A percentile compares a stretch with the other conserved stretches of the same genome.
These are phyloP conservation scores for Picochlorum costavermella DNA, from an alignment of 139 green algal species.

Conservation along the genomic window DNA sequence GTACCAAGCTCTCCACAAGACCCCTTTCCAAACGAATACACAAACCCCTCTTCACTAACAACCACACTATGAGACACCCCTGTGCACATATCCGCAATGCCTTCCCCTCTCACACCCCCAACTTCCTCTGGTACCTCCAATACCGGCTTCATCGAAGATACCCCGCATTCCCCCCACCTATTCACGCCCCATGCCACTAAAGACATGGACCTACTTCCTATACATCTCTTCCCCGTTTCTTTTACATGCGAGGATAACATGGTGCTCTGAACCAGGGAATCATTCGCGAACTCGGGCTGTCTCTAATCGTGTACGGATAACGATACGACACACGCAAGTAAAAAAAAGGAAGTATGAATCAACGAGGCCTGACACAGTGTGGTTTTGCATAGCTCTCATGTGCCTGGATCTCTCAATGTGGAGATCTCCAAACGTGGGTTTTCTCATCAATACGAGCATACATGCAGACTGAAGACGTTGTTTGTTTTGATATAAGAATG, in stretches of 20 bases:
- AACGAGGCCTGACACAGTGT: too few species aligned
- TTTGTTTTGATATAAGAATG: constrained; percentile 1
- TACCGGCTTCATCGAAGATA: neutral
- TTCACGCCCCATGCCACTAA: neutral
- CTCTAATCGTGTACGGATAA: too few species aligned
- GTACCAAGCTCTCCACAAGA: constrained; percentile 54
- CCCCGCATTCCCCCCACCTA: neutral
- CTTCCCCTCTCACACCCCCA: neutral
- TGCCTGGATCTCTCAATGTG: too few species aligned
- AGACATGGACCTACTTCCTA: neutral
- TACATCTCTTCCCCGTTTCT: neutral
- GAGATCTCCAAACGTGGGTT: too few species aligned
- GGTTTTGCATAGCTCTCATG: too few species aligned
- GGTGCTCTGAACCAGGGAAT: neutral
- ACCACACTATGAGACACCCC: neutral
- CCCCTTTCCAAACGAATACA: constrained; percentile 51
- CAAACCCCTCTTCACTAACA: constrained; percentile 26
- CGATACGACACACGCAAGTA: too few species aligned
- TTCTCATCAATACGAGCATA: too few species aligned
- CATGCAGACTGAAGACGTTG: too few species aligned
- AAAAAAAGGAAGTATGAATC: too few species aligned
- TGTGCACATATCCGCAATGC: neutral
- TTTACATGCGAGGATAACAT: neutral
- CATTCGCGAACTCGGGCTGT: too few species aligned
- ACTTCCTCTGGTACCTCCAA: neutral